phyloP scores from a whole-genome alignment of 257 asterid genomes.

The Echium plantagineum region DNA sequence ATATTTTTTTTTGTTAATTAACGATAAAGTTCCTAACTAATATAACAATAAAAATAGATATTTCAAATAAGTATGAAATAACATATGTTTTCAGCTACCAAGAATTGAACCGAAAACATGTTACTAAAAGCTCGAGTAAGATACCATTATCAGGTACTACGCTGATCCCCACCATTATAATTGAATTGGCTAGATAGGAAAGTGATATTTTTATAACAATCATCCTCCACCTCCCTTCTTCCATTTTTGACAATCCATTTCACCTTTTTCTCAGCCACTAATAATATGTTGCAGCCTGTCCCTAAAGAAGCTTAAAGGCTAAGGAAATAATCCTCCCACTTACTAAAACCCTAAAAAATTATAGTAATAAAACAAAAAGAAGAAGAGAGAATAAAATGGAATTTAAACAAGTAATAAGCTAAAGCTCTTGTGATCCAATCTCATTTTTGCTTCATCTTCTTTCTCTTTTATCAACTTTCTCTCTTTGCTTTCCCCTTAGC shows the following conservation, averaged over 20 bases:
- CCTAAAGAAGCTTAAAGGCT: slow-evolving; percentile 27
- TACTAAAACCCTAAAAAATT: slow-evolving; percentile 30
- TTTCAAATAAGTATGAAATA: too few relatives aligned
- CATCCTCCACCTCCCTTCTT: not conserved
- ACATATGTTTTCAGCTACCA: too few relatives aligned
- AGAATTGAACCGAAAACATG: too few relatives aligned
- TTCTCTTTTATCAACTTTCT: slow-evolving; percentile 14
- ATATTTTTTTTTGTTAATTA: too few relatives aligned
- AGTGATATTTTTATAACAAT: not conserved
- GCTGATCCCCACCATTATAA: not conserved
- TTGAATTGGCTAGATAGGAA: slow-evolving; percentile 4
- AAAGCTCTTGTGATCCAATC: slow-evolving; percentile 12
- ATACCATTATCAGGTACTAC: too few relatives aligned
- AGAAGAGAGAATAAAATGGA: slow-evolving; percentile 10
- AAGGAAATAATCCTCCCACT: slow-evolving; percentile 28
- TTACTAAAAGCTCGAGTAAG: too few relatives aligned
- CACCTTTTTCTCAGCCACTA: slow-evolving; percentile 23
- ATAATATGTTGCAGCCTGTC: slow-evolving; percentile 3
- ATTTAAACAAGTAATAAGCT: slow-evolving; percentile 7
- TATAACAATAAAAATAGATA: too few relatives aligned
- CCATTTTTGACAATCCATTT: slow-evolving; percentile 6
- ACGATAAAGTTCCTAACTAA: too few relatives aligned
- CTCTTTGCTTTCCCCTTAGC: slow-evolving; percentile 6
- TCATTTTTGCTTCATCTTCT: slow-evolving; percentile 11
- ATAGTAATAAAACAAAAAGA: slow-evolving; percentile 21